Evolutionary conservation across 306 rosid species (phyloP).

Genomic region (Parietaria judaica): DNA sequence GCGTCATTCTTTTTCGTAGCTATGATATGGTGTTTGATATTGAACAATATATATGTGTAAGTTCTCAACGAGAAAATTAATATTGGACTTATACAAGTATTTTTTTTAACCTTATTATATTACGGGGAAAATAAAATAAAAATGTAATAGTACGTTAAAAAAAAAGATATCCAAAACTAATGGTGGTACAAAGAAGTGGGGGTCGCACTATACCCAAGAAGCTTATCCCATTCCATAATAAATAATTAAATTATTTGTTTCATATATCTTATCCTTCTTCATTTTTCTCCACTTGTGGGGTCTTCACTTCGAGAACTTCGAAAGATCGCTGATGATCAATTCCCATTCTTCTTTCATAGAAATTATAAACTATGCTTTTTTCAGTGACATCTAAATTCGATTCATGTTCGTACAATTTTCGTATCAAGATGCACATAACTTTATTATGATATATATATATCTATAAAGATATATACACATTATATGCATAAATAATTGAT

Average conservation of each 20-base stretch:
- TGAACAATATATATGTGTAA: no score
- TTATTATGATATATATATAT: not conserved
- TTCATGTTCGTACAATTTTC: constrained; percentile 67
- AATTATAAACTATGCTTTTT: not conserved
- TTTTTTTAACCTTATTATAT: no score
- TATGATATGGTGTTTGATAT: no score
- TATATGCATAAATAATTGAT: not conserved
- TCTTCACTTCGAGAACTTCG: constrained; percentile 38
- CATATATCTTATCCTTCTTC: constrained; percentile 54
- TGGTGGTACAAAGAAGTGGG: constrained; percentile 36
- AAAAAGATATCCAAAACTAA: constrained; percentile 21
- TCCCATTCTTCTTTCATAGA: constrained; percentile 9
- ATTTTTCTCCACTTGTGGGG: constrained; percentile 47
- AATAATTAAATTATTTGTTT: not conserved
- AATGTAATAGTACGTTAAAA: no score
- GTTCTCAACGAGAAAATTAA: no score
- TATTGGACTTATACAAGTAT: no score
- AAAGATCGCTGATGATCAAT: constrained; percentile 32
- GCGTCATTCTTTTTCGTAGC: no score
- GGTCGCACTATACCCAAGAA: constrained; percentile 59
- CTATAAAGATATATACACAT: not conserved
- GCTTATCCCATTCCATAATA: constrained; percentile 46
- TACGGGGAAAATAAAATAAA: no score
- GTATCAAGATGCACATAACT: constrained; percentile 31
- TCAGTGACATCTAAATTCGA: constrained; percentile 11